Base-by-base conservation (phyloP, 1,284 basidiomycete species). In the Pseudozyma flocculosa region DNA sequence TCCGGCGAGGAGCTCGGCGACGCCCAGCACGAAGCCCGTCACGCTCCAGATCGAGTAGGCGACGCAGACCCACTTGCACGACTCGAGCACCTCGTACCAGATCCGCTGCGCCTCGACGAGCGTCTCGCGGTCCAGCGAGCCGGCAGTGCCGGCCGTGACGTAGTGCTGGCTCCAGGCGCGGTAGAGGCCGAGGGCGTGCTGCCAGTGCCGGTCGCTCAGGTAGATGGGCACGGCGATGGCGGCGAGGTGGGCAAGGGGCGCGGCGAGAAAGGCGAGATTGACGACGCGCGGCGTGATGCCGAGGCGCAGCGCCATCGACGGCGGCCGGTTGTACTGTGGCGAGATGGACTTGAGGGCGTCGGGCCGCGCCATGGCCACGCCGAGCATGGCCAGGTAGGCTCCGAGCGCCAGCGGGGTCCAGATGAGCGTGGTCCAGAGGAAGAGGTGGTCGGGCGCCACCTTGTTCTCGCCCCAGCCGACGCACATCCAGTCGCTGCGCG, bases 351-450 rank as follows among this genome's bases (percentile, higher is more conserved):
- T 47, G 47, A 61, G 50, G 5, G 58, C 58, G 19, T 56, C 47
- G 8, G 58, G 58, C 17, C 58, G 53, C 4, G 58, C 58, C 30
- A 52, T 55, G 39, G 54, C 40, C 41, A 56, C 45, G 11, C 58
- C 58, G 32, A 61, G 44, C 8, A 49, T 61, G 13, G 53, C 50
- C 19, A 49, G 51, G 48, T 47, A 55, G 3, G 53, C 53, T 15
- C 58, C 58, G 21, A 61, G 50, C 26, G 52, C 52, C 9, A 61
- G 50, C n/a, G 58, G 58, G 10, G 49, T 26, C 58, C 58, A 61
- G 14, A 53, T 54, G 7, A 29, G 11, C 5, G 26, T 29, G 26
- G 26, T 29, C 26, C 26, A 29, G 7, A 29, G 26, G 26, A 29
- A 29, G 7, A 29, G 26, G 26, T 29, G 26, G 26, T 29, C 26